Base-by-base conservation (phyloP, 768 basidiomycete species). In the Auricularia cornea region DNA sequence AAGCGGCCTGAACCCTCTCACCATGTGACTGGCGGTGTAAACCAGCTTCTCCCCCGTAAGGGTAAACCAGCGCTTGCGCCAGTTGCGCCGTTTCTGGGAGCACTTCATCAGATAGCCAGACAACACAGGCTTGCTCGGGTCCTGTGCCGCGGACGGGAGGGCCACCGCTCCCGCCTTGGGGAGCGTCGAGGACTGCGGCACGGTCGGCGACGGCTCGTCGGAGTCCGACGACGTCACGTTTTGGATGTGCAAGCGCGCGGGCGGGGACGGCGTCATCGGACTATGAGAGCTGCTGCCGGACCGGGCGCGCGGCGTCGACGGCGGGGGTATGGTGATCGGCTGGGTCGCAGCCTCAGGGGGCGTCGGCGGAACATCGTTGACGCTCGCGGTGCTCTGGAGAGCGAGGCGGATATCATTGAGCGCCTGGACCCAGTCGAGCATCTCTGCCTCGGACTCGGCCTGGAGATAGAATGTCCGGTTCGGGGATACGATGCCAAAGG, bases 51-150 rank as follows among this genome's bases (percentile, higher is more conserved):
- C 92, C 41, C 87, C 86, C 41, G 88, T 93, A n/a, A 99, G 78
- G 40, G 92, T 87, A 70, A 99, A 98, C 96, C 95, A 98, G 31
- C 97, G 79, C 75, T 99, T 98, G 63, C 94, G 83, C 97, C 97
- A 99, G 67, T 86, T 92, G 69, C 90, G 88, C 70, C 96, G 84
- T 68, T 95, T 93, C 52, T 88, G 88, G 30, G 93, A 94, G 73
- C 93, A 94, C 71, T 98, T 98, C 90, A 95, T 94, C 65, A 99
- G 79, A 74, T 98, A 99, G 2, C 94, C 94, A 23, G 86, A 85
- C 3, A 96, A 72, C 41, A 99, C 87, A 41, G 87, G 79, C 77
- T 94, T 95, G n/a, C 84, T 78, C 23, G 82, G 81, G 67, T 92
- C 90, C 44, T 80, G 80, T 59, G 73, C 35, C 8, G 67, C 51